phyloP scores from a whole-genome alignment of 352 stramenopile species.

The Peronosclerospora sorghi region DNA sequence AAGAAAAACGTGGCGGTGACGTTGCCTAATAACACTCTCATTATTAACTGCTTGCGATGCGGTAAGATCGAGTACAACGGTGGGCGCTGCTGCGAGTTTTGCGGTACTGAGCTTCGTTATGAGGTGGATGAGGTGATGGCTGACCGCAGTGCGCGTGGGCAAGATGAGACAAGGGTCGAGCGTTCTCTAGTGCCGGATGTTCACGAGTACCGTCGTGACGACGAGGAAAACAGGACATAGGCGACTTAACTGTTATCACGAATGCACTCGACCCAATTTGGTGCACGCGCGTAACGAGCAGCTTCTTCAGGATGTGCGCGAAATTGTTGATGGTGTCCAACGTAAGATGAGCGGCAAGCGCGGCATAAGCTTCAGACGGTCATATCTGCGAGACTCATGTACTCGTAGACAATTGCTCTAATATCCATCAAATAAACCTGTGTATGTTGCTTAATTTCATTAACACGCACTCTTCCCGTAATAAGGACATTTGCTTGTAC shows the following conservation, averaged over 20 bases:
- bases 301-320: conserved; percentile 38
- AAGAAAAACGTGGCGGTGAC: conserved; percentile 21
- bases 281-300: conserved; percentile 43
- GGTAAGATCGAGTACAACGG: conserved; percentile 58
- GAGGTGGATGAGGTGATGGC: conserved; percentile 22
- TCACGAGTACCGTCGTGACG: conserved; percentile 26
- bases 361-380: not conserved
- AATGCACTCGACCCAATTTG: conserved; percentile 36
- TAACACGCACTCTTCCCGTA: too few species aligned
- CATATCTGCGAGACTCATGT: too few species aligned
- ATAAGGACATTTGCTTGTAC: too few species aligned
- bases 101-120: conserved; percentile 44
- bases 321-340: conserved; percentile 36
- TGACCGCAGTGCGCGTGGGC: conserved; percentile 24
- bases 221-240: conserved; percentile 13
- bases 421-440: too few species aligned
- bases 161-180: conserved; percentile 31
- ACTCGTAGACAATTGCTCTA: too few species aligned
- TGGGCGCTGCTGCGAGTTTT: conserved; percentile 41
- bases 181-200: conserved; percentile 39
- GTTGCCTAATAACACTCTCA: conserved; percentile 37
- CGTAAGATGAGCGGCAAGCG: conserved; percentile 30
- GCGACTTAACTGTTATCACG: conserved; percentile 16
- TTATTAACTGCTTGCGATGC: conserved; percentile 68
- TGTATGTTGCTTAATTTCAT: too few species aligned